Conservation (phyloP, 2,329 filamentous ascomycete genomes). For the Allantophomopsis lycopodina region DNA sequence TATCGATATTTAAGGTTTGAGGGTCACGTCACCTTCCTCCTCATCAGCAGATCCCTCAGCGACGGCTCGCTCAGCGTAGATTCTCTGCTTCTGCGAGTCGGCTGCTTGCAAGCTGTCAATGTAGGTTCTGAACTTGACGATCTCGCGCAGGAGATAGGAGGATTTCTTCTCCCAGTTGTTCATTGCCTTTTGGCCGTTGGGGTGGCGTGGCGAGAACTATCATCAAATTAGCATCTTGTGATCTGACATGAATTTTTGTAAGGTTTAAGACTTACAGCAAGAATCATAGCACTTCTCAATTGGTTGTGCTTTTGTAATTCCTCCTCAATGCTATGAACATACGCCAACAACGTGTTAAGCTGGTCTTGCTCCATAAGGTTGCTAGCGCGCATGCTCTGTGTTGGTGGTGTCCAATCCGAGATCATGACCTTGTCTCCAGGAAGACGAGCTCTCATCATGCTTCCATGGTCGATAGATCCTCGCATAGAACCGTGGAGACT, state of each 20-base stretch:
- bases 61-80: conserved; percentile 46
- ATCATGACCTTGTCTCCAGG: conserved; percentile 78
- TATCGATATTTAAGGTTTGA: not conserved
- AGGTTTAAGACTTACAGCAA: conserved; percentile 42
- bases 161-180: conserved; percentile 96
- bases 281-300: conserved; percentile 71
- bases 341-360: conserved; percentile 56
- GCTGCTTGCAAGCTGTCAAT: conserved; percentile 73
- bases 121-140: conserved; percentile 93
- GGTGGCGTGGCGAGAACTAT: conserved; percentile 68
- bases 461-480: conserved; percentile 36
- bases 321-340: conserved; percentile 74
- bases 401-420: conserved; percentile 78
- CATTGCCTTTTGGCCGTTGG: conserved; percentile 75
- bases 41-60: conserved; percentile 9
- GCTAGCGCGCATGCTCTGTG: conserved; percentile 80
- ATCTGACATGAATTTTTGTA: not conserved
- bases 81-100: conserved; percentile 49
- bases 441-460: conserved; percentile 36
- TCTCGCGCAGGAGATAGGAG: conserved; percentile 79
- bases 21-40: conserved; percentile 3
- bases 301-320: conserved; percentile 83
- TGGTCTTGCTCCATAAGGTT: conserved; percentile 70
- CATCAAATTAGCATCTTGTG: not conserved
- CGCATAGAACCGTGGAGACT: conserved; percentile 48